Evolutionary conservation across 805 yeast genomes (phyloP).

Genomic region (Candida tibetensis): DNA sequence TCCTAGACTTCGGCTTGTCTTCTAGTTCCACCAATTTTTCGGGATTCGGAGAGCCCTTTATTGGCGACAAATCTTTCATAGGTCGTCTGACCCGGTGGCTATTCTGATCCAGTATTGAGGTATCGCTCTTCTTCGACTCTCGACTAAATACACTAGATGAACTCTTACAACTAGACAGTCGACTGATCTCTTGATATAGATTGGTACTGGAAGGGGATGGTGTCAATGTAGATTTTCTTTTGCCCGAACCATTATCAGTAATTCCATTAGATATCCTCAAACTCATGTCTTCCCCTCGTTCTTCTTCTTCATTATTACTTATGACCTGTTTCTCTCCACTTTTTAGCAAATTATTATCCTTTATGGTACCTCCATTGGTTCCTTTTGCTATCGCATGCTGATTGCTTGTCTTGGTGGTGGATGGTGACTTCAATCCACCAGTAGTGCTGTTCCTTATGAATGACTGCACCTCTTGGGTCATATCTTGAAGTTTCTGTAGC

Average conservation of each 20-base stretch:
- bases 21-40: constrained; percentile 6
- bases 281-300: neutral
- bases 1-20: constrained; percentile 12
- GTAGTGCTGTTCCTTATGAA: constrained; percentile 13
- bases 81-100: neutral
- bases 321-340: neutral
- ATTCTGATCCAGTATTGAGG: constrained; percentile 3
- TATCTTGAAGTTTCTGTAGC: constrained; percentile 28
- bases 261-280: neutral
- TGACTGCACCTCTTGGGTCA: constrained; percentile 19
- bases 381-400: constrained; percentile 5
- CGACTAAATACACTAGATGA: constrained; percentile 8
- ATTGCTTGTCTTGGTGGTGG: constrained; percentile 19
- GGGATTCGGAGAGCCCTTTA: constrained; percentile 13
- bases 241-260: neutral
- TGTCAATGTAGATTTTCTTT: constrained; percentile 1
- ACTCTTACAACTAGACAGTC: constrained; percentile 8
- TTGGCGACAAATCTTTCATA: constrained; percentile 9
- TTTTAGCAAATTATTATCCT: neutral
- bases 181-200: constrained; percentile 2
- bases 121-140: constrained; percentile 8
- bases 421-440: constrained; percentile 17
- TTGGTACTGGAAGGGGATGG: constrained; percentile 6
- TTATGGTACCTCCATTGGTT: neutral
- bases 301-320: neutral